A percentile compares a stretch with the other conserved stretches of the same genome.
phyloP scores from a whole-genome alignment of 1,284 basidiomycete species.

The Apiotrichum porosum region DNA sequence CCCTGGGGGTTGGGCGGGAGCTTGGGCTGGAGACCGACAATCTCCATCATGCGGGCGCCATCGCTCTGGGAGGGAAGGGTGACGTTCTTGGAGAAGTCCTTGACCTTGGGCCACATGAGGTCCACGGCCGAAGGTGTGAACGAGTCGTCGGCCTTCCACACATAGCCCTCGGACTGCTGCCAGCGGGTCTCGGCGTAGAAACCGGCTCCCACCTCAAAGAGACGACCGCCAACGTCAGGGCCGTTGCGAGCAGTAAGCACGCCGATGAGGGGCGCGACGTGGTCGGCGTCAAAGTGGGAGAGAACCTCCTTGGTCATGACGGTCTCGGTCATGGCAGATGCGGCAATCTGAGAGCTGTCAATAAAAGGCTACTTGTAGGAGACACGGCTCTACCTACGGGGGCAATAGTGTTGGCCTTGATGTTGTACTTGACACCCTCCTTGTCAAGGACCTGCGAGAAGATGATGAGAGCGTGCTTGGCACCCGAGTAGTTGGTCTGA shows the following conservation, averaged over 20 bases:
- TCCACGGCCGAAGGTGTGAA: slow-evolving; percentile 96
- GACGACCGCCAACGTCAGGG: slow-evolving; percentile 74
- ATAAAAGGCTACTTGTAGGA: too few species aligned
- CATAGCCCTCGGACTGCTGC: slow-evolving; percentile 77
- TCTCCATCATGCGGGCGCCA: slow-evolving; percentile 60
- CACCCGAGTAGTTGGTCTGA: slow-evolving; percentile 73
- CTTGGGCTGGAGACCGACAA: slow-evolving; percentile 11
- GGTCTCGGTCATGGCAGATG: slow-evolving; percentile 88
- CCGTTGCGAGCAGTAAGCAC: slow-evolving; percentile 54
- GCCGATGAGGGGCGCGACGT: slow-evolving; percentile 86
- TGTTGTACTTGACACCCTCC: slow-evolving; percentile 90
- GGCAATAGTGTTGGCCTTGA: slow-evolving; percentile 80
- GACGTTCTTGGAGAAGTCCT: slow-evolving; percentile 64
- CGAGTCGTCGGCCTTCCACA: slow-evolving; percentile 83
- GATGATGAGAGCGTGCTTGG: slow-evolving; percentile 69
- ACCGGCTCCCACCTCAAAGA: slow-evolving; percentile 93
- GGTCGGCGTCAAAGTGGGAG: slow-evolving; percentile 85
- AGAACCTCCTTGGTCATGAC: slow-evolving; percentile 96
- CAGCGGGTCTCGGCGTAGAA: slow-evolving; percentile 88
- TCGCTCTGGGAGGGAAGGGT: slow-evolving; percentile 67
- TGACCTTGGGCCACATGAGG: slow-evolving; percentile 73
- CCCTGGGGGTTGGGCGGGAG: slow-evolving; percentile 16
- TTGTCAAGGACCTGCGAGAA: slow-evolving; percentile 89
- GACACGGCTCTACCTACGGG: too few species aligned
- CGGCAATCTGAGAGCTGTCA: slow-evolving; percentile 62